Evolutionary conservation across 1,284 basidiomycete species (phyloP), one percentile per base, ranked within the genome.

Genomic region (Irpex sp.): DNA sequence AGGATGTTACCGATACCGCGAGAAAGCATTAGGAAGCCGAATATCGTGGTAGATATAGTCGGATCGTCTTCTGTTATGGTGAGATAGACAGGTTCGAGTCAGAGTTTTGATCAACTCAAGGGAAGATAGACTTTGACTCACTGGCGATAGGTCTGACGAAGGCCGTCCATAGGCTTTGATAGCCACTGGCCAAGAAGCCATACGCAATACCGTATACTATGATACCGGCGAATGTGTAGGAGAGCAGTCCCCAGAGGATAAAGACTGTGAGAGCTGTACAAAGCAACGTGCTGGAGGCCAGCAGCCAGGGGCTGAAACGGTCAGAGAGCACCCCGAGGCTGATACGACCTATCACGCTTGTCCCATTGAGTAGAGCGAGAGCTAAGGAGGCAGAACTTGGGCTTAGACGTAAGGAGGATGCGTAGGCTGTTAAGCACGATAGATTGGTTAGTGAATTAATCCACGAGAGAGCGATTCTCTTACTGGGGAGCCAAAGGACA

Each of bases 241-340:
- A 67, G 0, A 70, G 53, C 0, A 70, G 61, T 1, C 73, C 73
- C 73, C 73, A 75, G 1, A 74, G 59, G n/a, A 73, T 35, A 21
- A 73, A 67, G 0, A 71, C 70, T 6, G 66, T 53, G 3, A 72
- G 31, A n/a, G 67, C 66, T 13, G 70, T 65, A 1, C 64, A 50
- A n/a, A 66, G 36, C 39, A 70, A 61, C 1, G 69, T 69, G 8
- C 36, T 36, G 6, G 67, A 55, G 0, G 69, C 72, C 31, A 75
- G 65, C 5, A 66, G 49, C 63, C 71, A 71, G 0, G 72, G 71
- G 19, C 61, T 67, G 56, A 71, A 54, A 8, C 59, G 57, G 61
- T 74, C 73, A 13, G 68, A 66, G 8, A 73, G 61, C 26, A 65
- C 43, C 8, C 72, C 73, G 46, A 72, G 46, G 1, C 46, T 57